A percentile compares a stretch with the other conserved stretches of the same genome.
phyloP scores from a whole-genome alignment of 163 green algal species.

The Smithsoniella earleae region DNA sequence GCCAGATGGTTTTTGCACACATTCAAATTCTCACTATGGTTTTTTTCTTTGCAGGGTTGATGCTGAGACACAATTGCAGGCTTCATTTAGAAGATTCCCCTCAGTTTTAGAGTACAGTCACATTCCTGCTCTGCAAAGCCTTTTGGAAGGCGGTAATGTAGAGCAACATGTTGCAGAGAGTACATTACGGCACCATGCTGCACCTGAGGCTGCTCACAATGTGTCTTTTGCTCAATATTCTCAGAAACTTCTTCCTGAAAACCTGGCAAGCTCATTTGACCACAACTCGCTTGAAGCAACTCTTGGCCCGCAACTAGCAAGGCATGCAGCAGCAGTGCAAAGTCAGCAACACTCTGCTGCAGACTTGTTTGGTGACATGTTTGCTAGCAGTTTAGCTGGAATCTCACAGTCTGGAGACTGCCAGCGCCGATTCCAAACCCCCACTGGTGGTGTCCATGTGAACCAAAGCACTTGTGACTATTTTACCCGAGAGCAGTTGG shows the following conservation, averaged over 20 bases:
- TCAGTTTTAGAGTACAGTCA: conserved; percentile 9
- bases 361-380: neutral
- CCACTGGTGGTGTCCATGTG: too few species aligned
- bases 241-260: neutral
- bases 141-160: conserved; percentile 1
- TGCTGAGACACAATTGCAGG: neutral
- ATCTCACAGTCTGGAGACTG: too few species aligned
- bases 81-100: neutral
- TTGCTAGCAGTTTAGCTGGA: too few species aligned
- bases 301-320: neutral
- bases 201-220: neutral
- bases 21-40: too few species aligned
- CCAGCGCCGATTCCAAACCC: too few species aligned
- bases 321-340: neutral
- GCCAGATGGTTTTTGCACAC: neutral
- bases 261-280: neutral
- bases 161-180: conserved; percentile 18
- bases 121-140: conserved; percentile 24
- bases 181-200: neutral
- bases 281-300: neutral
- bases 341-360: neutral
- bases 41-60: conserved; percentile 14
- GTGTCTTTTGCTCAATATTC: neutral
- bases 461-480: neutral
- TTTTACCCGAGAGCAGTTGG: neutral